Evolutionary conservation across 257 asterid genomes (phyloP), one percentile per base, ranked within the genome.

Genomic region (Henckelia pumila): DNA sequence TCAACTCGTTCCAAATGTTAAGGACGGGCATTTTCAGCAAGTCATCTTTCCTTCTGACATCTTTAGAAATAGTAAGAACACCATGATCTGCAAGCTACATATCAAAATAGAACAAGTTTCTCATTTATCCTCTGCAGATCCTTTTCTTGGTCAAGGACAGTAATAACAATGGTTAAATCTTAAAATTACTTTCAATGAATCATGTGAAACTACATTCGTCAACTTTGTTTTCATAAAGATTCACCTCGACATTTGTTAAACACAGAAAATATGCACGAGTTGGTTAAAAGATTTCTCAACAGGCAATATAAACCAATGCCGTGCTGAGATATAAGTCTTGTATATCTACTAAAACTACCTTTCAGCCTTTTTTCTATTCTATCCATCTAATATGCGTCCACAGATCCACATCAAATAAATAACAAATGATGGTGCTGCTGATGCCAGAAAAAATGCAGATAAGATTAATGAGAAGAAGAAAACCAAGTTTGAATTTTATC

Each of bases 1-100:
- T 88, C 79, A 91, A 77, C 26, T 88, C 95, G 57, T 64, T 75
- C 97, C 97, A 91, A 70, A 67, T 73, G 26, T 88, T 84, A 47
- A 64, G 61, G 16, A 70, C 73, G 44, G 81, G 77, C 57, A 50
- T 53, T 63, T 78, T 79, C 35, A 83, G 72, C 73, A 91, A 76
- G 30, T 91, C 91, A 29, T 80, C 84, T 76, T 79, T 88, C 72
- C 44, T 75, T 73, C 75, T 63, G 21, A 86, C 95, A 52, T 86
- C 95, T 79, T 91, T 91, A 64, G 78, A 55, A 50, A 91, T 91
- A 68, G 96, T 91, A 33, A 88, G 89, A 81, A 91, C 86, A 58
- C 97, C 97, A 66, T 66, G 63, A 5, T 82, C 88, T 29, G 78
- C 68, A 73, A 91, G 85, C 97, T 90, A 86, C 20, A 63, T 73